Evolutionary conservation across 1,284 basidiomycete species (phyloP).

Genomic region (Cryptococcus depauperatus): DNA sequence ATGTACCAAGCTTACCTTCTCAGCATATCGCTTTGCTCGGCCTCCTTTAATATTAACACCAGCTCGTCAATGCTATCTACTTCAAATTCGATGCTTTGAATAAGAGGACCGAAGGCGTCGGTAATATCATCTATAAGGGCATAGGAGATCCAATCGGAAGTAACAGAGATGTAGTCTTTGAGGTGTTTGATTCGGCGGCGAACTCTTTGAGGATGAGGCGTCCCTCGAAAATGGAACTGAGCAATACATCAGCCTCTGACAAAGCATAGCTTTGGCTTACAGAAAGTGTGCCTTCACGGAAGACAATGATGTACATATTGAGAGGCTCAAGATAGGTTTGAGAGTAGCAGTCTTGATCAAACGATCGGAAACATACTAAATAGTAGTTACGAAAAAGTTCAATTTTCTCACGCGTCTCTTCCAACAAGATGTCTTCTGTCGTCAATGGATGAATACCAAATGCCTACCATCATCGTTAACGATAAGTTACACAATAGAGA

Average conservation of each 20-base stretch:
- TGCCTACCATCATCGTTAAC: constrained; percentile 52
- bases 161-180: constrained; percentile 98
- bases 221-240: constrained; percentile 94
- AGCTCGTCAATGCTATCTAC: constrained; percentile 99
- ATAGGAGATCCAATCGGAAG: constrained; percentile 99
- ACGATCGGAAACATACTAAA: constrained; percentile 97
- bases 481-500: background rate
- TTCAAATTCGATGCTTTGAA: constrained; percentile 98
- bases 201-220: constrained; percentile 96
- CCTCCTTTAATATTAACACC: constrained; percentile 87
- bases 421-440: constrained; percentile 98
- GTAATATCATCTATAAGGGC: constrained; percentile 99
- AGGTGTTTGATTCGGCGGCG: constrained; percentile 97
- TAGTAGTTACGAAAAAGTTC: constrained; percentile 99
- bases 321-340: constrained; percentile 95
- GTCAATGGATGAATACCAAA: constrained; percentile 97
- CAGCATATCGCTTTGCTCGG: constrained; percentile 72
- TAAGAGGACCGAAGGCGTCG: constrained; percentile 96
- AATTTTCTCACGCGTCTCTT: constrained; percentile 99
- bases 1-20: constrained; percentile 46
- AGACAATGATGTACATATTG: constrained; percentile 99
- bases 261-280: constrained; percentile 49
- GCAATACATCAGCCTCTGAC: background rate
- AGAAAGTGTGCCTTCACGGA: constrained; percentile 93
- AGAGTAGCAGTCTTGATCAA: constrained; percentile 97